A percentile compares a stretch with the other conserved stretches of the same genome.
Conservation (phyloP, 2,329 filamentous ascomycete species). For the Aspergillus nomiae region DNA sequence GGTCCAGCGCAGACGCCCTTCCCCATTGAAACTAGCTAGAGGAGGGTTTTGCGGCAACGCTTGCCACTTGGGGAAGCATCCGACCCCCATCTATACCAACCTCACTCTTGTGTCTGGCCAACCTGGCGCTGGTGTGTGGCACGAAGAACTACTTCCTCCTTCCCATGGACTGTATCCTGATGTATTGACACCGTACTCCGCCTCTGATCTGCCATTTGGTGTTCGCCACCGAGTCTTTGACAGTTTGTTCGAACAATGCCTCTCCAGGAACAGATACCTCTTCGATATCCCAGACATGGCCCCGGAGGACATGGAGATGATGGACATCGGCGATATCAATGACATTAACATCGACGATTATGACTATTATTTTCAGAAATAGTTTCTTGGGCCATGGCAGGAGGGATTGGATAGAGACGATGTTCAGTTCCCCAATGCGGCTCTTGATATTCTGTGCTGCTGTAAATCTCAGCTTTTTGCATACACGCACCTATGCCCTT, state of each 20-base stretch:
- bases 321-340: background rate
- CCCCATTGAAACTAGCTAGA: background rate
- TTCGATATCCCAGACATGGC: conserved; percentile 1
- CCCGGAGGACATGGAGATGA: background rate
- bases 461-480: background rate
- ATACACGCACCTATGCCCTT: too few relatives aligned
- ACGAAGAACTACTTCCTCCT: background rate
- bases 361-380: background rate
- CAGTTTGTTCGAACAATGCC: conserved; percentile 1
- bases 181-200: background rate
- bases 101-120: background rate
- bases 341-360: background rate
- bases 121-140: too few relatives aligned
- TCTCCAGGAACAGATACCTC: background rate
- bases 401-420: background rate
- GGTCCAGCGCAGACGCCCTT: background rate
- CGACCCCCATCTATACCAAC: background rate
- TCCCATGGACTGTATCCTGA: background rate
- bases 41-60: background rate
- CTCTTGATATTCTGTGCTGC: background rate
- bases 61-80: background rate
- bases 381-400: background rate
- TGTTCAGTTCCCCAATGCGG: too few relatives aligned
- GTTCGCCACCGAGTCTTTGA: background rate
- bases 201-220: background rate